These are phyloP conservation scores for Kwoniella botswanensis DNA, from an alignment of 768 basidiomycete genomes.

Conservation along the genomic window DNA sequence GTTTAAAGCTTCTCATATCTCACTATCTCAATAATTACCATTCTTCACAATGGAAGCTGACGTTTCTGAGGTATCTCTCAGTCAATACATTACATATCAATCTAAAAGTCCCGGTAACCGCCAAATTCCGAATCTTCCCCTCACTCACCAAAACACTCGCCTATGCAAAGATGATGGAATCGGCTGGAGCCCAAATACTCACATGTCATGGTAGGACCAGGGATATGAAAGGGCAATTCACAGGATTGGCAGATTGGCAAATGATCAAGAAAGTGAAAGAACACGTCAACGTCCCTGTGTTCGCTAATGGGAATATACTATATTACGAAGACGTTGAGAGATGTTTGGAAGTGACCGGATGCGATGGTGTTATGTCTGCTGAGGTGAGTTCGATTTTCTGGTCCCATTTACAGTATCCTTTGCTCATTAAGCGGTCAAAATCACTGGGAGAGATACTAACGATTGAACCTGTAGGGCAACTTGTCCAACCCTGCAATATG, in stretches of 20 bases:
- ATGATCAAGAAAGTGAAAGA: slow-evolving; percentile 90
- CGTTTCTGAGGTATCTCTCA: slow-evolving; percentile 52
- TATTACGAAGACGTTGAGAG: slow-evolving; percentile 78
- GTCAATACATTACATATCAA: slow-evolving; percentile 85
- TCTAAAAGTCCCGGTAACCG: slow-evolving; percentile 89
- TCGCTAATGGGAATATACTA: slow-evolving; percentile 95
- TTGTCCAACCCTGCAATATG: slow-evolving; percentile 89
- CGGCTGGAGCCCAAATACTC: slow-evolving; percentile 91
- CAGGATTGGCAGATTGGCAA: slow-evolving; percentile 84
- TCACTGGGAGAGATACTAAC: not conserved
- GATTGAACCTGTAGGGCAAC: slow-evolving; percentile 66
- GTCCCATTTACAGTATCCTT: not conserved
- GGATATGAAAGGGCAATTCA: slow-evolving; percentile 86
- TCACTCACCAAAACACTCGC: slow-evolving; percentile 83
- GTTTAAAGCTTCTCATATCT: slow-evolving; percentile 58
- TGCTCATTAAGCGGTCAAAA: not conserved
- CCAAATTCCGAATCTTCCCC: slow-evolving; percentile 91
- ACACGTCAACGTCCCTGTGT: slow-evolving; percentile 84
- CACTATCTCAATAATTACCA: too few species aligned
- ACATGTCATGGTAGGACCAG: slow-evolving; percentile 90
- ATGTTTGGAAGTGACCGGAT: slow-evolving; percentile 82
- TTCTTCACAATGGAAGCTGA: too few species aligned
- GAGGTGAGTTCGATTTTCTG: slow-evolving; percentile 59
- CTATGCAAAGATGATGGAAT: slow-evolving; percentile 94
- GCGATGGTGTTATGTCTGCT: slow-evolving; percentile 91